Evolutionary conservation across 2,329 filamentous ascomycete species (phyloP), one percentile per base, ranked within the genome.

Genomic region (Triangularia setosa): DNA sequence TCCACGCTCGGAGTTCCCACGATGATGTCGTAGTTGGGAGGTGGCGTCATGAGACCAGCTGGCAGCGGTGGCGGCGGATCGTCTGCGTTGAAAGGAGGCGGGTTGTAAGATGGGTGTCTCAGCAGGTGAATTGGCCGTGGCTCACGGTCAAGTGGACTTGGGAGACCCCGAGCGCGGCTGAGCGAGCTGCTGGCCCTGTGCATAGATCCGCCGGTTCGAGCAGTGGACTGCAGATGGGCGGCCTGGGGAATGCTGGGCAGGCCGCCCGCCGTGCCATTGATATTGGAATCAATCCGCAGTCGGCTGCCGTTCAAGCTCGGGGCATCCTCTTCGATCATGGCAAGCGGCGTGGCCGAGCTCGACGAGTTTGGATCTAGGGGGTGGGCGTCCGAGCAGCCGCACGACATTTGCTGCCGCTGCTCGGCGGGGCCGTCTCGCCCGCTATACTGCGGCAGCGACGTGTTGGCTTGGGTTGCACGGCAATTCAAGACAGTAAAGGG

Each of bases 401-500:
- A 80, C 61, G 82, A 74, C 53, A 81, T 73, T 52, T 84, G 80
- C 69, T 75, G 79, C 30, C 74, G 83, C 62, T 79, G 69, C 75
- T 73, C 58, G 83, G 84, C 63, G 79, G 84, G 57, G 3, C 67
- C 62, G 8, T 86, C 87, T 3, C 76, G 73, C 23, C 81, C 80
- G 6, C 80, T 78, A 75, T 97, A 97, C 16, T 91, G 90, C 0
- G 93, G 93, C 11, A 97, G 83, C 12, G 88, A 87, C 25, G 90
- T 96, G 76, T 97, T 97, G 58, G 91, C 90, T 74, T 95, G 91
- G 0, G 92, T 96, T n/a, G 93, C 93, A 67, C 91, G 91, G 79
- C 93, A 97, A 67, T 93, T 94, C 57, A 97, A 89, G 55, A 97
- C 92, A 67, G 94, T 94, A 74, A 97, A 94, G 0, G 93, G 93